Evolutionary conservation across 257 asterid genomes (phyloP).

Genomic region (Perilla frutescens): DNA sequence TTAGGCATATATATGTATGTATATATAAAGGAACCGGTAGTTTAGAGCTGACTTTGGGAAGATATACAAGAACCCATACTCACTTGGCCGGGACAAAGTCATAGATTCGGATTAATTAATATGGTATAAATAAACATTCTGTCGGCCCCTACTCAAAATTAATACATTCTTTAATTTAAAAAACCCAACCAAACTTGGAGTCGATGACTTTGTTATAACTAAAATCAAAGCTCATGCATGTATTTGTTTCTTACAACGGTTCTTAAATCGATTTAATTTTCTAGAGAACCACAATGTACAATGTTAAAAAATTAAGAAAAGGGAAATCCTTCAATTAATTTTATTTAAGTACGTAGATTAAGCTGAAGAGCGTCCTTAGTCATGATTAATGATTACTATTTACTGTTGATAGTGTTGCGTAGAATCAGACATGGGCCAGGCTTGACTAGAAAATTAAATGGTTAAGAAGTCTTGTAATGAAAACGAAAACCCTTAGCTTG

Average conservation of each 20-base stretch:
- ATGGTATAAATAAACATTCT: slow-evolving; percentile 3
- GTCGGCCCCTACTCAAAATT: neutral
- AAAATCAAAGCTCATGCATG: too few relatives aligned
- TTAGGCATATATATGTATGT: too few relatives aligned
- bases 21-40: neutral
- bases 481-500: neutral
- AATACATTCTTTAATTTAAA: too few relatives aligned
- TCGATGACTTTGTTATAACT: too few relatives aligned
- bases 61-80: neutral
- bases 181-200: too few relatives aligned
- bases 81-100: slow-evolving; percentile 16
- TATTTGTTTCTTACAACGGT: neutral
- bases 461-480: slow-evolving; percentile 26
- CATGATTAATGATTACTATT: neutral
- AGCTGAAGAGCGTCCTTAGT: neutral
- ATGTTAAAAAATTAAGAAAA: too few relatives aligned
- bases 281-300: too few relatives aligned
- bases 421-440: slow-evolving; percentile 26
- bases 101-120: neutral
- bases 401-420: slow-evolving; percentile 25
- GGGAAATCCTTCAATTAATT: neutral
- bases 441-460: neutral
- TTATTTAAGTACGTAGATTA: neutral
- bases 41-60: slow-evolving; percentile 26
- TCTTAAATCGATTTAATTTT: too few relatives aligned